Percentiles rank a stretch among this genome's conserved stretches.
phyloP scores from a whole-genome alignment of 345 rosid species.

The Bruguiera parviflora region DNA sequence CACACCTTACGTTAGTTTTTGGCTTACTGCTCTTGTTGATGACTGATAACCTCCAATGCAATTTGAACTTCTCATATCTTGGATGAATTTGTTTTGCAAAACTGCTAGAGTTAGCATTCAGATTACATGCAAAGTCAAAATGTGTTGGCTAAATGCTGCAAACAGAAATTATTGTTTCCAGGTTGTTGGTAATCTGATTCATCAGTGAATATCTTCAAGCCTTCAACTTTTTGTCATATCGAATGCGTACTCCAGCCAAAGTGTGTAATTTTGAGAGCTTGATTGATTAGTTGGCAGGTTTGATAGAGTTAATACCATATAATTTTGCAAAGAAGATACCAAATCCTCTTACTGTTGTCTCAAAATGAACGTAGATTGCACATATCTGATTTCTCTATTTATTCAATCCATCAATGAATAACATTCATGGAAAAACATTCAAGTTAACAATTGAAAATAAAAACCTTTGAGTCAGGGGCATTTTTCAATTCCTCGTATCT shows the following conservation, averaged over 20 bases:
- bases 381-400: background rate
- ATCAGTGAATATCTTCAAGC: background rate
- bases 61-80: background rate
- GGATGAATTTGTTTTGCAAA: background rate
- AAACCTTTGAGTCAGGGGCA: background rate
- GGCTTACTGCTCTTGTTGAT: background rate
- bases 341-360: background rate
- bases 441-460: background rate
- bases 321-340: too few relatives aligned
- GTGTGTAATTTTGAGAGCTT: background rate
- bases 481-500: background rate
- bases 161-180: background rate
- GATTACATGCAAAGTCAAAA: background rate
- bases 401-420: background rate
- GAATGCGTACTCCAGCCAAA: background rate
- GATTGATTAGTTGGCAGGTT: background rate
- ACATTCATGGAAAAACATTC: background rate
- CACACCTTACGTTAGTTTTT: conserved; percentile 5
- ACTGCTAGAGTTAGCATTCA: background rate
- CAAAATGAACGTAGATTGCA: background rate
- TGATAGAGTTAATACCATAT: background rate
- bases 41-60: background rate
- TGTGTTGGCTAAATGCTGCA: background rate
- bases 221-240: conserved; percentile 1
- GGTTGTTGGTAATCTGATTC: background rate